Evolutionary conservation across 2,329 filamentous ascomycete species (phyloP).

Genomic region (Metarhizium guizhouense): DNA sequence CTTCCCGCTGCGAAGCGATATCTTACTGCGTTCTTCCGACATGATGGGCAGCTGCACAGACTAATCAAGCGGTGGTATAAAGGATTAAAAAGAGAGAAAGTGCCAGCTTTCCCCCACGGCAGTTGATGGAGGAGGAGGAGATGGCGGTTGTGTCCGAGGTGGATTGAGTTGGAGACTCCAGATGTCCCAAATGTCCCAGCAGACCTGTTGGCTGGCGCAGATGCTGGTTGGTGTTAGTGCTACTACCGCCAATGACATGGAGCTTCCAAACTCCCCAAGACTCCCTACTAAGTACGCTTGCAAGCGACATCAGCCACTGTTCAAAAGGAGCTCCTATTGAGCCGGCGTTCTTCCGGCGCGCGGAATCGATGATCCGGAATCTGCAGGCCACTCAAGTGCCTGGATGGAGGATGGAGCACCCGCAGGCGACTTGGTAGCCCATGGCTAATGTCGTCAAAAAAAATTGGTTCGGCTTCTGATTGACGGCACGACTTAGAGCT

Average conservation of each 20-base stretch:
- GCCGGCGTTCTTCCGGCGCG: constrained; percentile 15
- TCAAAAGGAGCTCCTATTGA: background rate
- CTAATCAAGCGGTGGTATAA: background rate
- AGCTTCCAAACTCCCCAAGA: no score
- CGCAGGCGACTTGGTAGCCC: background rate
- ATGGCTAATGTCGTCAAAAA: constrained; percentile 8
- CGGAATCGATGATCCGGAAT: constrained; percentile 8
- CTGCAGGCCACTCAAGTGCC: constrained; percentile 1
- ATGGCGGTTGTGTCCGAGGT: background rate
- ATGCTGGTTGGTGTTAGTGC: no score
- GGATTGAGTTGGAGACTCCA: no score
- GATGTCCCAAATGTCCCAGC: no score
- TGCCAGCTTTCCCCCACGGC: background rate
- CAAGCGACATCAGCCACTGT: background rate
- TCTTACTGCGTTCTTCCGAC: constrained; percentile 54
- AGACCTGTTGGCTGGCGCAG: no score
- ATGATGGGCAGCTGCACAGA: constrained; percentile 26
- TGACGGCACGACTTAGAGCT: background rate
- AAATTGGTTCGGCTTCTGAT: constrained; percentile 2
- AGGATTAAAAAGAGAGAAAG: background rate
- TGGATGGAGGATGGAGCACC: no score
- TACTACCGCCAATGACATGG: no score
- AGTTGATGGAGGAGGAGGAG: background rate
- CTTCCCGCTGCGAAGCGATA: constrained; percentile 51
- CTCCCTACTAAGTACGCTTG: no score